These are phyloP conservation scores for Aaosphaeria pasadenensis DNA, from an alignment of 2,329 filamentous ascomycete genomes.

Conservation along the genomic window DNA sequence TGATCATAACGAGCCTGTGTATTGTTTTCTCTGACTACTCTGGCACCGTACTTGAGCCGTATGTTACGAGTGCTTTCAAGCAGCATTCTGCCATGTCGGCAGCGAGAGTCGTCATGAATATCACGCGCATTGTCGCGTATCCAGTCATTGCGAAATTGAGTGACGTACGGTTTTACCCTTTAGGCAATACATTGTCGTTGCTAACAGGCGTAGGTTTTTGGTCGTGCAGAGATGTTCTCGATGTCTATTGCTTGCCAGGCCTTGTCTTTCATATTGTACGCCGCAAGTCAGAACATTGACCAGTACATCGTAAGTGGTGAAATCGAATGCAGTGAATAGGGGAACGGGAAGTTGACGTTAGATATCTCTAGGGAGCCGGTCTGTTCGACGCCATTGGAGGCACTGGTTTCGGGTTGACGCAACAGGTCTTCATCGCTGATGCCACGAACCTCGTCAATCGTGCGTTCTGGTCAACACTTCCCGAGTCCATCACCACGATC, in stretches of 20 bases:
- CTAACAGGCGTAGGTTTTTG: background rate
- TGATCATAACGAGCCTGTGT: background rate
- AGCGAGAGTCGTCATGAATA: background rate
- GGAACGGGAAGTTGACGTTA: background rate
- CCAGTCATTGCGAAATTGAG: background rate
- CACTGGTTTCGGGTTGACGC: background rate
- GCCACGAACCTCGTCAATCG: background rate
- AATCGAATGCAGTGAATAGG: background rate
- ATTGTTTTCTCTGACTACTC: background rate
- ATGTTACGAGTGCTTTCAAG: background rate
- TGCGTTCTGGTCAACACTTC: background rate
- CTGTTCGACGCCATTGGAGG: background rate
- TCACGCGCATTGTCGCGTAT: background rate
- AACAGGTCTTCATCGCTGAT: background rate
- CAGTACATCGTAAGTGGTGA: background rate
- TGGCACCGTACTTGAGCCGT: background rate
- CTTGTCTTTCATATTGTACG: background rate
- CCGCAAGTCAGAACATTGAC: background rate
- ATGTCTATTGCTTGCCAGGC: background rate
- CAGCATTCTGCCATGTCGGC: background rate
- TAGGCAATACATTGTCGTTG: background rate
- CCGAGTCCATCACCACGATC: background rate
- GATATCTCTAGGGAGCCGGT: background rate
- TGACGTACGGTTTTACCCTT: background rate
- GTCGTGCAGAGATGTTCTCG: background rate